Conservation (phyloP, 345 rosid genomes). For the Toxicodendron radicans region DNA sequence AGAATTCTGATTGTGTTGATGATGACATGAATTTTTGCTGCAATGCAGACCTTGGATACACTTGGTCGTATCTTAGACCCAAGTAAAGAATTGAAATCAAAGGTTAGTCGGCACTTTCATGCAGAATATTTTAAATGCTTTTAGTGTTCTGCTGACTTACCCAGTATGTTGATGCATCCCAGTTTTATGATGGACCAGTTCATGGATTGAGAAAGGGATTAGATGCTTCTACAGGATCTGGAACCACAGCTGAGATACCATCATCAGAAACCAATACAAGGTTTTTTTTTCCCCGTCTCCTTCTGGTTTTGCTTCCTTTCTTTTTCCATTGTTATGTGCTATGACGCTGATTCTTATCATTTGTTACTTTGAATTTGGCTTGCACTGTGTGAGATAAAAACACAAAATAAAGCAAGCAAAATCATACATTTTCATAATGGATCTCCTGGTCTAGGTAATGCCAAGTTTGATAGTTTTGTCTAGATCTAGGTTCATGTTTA, state of each 20-base stretch:
- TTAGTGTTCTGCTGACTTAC: constrained; percentile 21
- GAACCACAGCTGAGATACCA: constrained; percentile 13
- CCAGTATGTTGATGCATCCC: constrained; percentile 23
- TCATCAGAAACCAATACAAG: constrained; percentile 31
- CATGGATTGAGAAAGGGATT: constrained; percentile 38
- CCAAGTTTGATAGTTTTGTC: constrained; percentile 6
- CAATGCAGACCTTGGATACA: constrained; percentile 63
- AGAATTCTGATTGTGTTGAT: constrained; percentile 18
- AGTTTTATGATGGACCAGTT: constrained; percentile 66
- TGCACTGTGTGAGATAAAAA: not conserved
- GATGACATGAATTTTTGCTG: constrained; percentile 19
- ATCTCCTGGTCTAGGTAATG: not conserved
- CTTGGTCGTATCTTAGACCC: constrained; percentile 75
- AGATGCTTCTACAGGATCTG: constrained; percentile 30
- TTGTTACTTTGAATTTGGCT: not conserved
- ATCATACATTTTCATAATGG: not conserved
- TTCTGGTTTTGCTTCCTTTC: not conserved
- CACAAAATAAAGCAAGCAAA: not conserved
- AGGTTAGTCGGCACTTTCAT: constrained; percentile 47
- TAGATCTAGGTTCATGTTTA: too few relatives aligned
- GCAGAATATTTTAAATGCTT: constrained; percentile 13
- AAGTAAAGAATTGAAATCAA: constrained; percentile 69
- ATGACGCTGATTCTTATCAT: not conserved
- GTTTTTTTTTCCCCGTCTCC: constrained; percentile 26
- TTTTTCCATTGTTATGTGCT: not conserved